Conservation (phyloP, 23 red algal species). For the Gracilaria vermiculophylla region DNA sequence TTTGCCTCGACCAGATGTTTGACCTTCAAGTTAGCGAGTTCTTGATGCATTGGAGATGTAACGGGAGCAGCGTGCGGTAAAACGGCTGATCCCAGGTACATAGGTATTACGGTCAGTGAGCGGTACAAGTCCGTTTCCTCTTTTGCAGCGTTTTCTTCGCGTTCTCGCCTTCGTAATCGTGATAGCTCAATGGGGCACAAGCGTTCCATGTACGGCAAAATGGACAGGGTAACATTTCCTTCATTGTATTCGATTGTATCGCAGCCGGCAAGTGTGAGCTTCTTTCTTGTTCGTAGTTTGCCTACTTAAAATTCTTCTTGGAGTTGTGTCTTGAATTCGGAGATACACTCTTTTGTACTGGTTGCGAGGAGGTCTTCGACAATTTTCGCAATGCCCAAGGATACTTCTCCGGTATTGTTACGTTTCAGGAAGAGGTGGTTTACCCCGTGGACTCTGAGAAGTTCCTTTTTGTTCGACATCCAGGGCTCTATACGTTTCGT, state of each 20-base stretch:
- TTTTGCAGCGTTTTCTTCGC: neutral
- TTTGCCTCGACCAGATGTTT: constrained; percentile 3
- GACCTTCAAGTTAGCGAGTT: neutral
- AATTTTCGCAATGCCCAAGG: constrained; percentile 25
- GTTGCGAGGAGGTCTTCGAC: constrained; percentile 16
- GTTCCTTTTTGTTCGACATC: neutral
- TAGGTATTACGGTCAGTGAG: constrained; percentile 14
- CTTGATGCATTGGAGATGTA: constrained; percentile 10
- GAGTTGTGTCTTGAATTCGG: neutral
- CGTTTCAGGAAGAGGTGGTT: constrained; percentile 15
- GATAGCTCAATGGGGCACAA: constrained; percentile 5
- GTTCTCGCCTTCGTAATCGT: neutral
- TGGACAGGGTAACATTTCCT: constrained; percentile 5
- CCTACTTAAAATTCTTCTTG: constrained; percentile 5
- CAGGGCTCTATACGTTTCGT: neutral
- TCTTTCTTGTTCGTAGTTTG: neutral
- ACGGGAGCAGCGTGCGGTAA: neutral
- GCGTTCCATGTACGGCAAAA: neutral
- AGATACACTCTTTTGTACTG: neutral
- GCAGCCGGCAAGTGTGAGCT: constrained; percentile 8
- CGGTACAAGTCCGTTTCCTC: constrained; percentile 3
- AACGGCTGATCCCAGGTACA: constrained; percentile 10
- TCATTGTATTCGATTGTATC: neutral
- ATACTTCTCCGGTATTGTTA: neutral
- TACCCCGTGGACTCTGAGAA: neutral